Evolutionary conservation across 1,139 yeast genomes (phyloP).

Genomic region (Saccharomyces hybrid): DNA sequence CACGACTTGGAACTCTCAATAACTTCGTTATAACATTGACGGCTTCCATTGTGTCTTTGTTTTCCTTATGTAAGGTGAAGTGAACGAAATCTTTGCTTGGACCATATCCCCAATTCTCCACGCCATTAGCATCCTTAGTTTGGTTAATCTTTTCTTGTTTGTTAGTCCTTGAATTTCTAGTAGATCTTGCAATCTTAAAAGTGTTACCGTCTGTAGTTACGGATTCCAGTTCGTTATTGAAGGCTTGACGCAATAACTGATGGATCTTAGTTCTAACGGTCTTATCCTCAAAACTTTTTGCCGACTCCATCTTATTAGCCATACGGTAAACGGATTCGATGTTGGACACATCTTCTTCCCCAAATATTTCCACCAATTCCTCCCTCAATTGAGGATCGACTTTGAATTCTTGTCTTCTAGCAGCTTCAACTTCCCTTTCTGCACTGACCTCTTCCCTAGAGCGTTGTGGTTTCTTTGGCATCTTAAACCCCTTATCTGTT

Average conservation of each 20-base stretch:
- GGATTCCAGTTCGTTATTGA: constrained; percentile 69
- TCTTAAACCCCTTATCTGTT: constrained; percentile 57
- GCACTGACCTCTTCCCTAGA: constrained; percentile 37
- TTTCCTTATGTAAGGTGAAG: constrained; percentile 82
- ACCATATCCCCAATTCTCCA: constrained; percentile 51
- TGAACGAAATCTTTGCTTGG: constrained; percentile 61
- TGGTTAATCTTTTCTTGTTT: constrained; percentile 37
- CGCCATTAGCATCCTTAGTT: constrained; percentile 42
- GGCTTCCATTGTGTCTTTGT: constrained; percentile 96
- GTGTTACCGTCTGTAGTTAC: constrained; percentile 64
- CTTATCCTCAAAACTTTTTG: constrained; percentile 56
- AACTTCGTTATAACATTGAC: constrained; percentile 67
- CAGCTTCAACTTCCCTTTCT: constrained; percentile 35
- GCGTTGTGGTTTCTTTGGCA: constrained; percentile 46
- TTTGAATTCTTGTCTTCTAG: constrained; percentile 40
- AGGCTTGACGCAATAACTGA: constrained; percentile 65
- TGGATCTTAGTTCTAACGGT: constrained; percentile 68
- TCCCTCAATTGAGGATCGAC: constrained; percentile 41
- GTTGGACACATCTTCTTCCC: constrained; percentile 49
- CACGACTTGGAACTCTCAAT: constrained; percentile 62
- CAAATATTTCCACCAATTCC: constrained; percentile 47
- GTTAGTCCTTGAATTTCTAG: constrained; percentile 35
- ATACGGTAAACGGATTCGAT: constrained; percentile 52
- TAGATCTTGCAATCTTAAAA: constrained; percentile 49
- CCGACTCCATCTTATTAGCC: constrained; percentile 56